Evolutionary conservation across 495 filamentous ascomycete genomes (phyloP), one percentile per base, ranked within the genome.

Genomic region (Penicillium crystallinum): DNA sequence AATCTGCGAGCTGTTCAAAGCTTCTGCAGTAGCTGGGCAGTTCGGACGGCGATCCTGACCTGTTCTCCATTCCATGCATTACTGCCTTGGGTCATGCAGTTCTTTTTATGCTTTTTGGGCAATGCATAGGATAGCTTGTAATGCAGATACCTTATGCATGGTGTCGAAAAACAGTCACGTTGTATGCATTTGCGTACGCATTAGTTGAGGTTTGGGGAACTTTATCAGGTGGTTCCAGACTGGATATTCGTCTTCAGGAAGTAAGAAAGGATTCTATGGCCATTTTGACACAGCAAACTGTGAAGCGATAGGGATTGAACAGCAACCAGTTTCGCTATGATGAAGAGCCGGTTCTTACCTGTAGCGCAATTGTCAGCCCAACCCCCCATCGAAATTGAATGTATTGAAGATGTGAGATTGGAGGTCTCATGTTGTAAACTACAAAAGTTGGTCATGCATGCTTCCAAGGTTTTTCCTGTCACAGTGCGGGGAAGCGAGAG

Each of bases 21-120:
- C 66, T 89, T 90, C 58, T 83, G 79, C 56, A 88, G 77, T 17
- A 88, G 81, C 64, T 89, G 85, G 1, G 87, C 89, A 18, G 86
- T 86, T 18, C 84, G 86, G 1, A 83, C 61, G 9, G 86, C 83
- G 46, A 87, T 74, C 34, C 56, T 65, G 52, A 64, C 62, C 61
- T 63, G 29, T 4, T 21, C 25, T 14, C 3, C 1, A 27, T 17
- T 42, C 4, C 22, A 39, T 9, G 27, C 11, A n/a, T 51, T 22
- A 47, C 34, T 39, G 18, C 12, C 19, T 18, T 11, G n/a, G 8
- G 5, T 33, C 17, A 33, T 14, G 18, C 27, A 41, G 23, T 22
- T 18, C 19, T 11, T 6, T 22, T 31, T 34, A 11, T 22, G n/a
- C 22, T 40, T 40, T 12, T 19, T 47, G 21, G 31, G 43, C 12